Evolutionary conservation across 2,329 filamentous ascomycete species (phyloP).

Genomic region (Chaetomiaceae sp.): DNA sequence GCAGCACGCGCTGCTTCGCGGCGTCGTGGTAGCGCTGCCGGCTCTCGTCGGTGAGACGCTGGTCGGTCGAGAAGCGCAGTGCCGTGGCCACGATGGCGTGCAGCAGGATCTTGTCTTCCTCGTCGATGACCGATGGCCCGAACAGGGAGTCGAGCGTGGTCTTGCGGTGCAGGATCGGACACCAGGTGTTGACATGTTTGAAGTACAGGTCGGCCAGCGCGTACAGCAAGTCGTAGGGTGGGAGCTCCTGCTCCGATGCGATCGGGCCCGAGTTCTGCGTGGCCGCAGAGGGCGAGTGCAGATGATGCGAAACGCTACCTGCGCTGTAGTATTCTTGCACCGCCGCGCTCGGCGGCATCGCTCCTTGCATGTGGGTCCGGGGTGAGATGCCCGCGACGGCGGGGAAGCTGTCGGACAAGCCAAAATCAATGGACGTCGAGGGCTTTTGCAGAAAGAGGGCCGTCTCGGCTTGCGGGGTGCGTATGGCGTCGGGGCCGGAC

Average conservation of each 20-base stretch:
- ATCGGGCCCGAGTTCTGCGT: conserved; percentile 41
- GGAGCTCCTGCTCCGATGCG: conserved; percentile 59
- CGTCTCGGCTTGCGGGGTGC: conserved; percentile 52
- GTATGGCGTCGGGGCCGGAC: conserved; percentile 37
- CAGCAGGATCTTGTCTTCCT: conserved; percentile 74
- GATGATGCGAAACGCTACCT: conserved; percentile 28
- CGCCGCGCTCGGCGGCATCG: conserved; percentile 36
- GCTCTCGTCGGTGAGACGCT: conserved; percentile 64
- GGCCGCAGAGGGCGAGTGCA: conserved; percentile 55
- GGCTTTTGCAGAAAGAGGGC: conserved; percentile 58
- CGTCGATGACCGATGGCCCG: conserved; percentile 66
- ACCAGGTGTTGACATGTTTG: conserved; percentile 77
- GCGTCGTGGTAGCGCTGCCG: conserved; percentile 69
- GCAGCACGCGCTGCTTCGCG: conserved; percentile 78
- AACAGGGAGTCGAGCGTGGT: conserved; percentile 78
- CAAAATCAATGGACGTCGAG: conserved; percentile 47
- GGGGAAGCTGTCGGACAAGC: conserved; percentile 45
- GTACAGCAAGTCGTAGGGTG: conserved; percentile 69
- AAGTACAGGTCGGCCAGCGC: conserved; percentile 70
- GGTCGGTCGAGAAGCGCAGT: conserved; percentile 74
- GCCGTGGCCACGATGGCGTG: conserved; percentile 88
- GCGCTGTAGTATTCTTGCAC: conserved; percentile 47
- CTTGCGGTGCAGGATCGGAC: conserved; percentile 81
- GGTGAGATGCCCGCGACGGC: conserved; percentile 36
- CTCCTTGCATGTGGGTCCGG: conserved; percentile 29